Base-by-base conservation (phyloP, 2,329 filamentous ascomycete genomes). In the Westerdykella aurantiaca region DNA sequence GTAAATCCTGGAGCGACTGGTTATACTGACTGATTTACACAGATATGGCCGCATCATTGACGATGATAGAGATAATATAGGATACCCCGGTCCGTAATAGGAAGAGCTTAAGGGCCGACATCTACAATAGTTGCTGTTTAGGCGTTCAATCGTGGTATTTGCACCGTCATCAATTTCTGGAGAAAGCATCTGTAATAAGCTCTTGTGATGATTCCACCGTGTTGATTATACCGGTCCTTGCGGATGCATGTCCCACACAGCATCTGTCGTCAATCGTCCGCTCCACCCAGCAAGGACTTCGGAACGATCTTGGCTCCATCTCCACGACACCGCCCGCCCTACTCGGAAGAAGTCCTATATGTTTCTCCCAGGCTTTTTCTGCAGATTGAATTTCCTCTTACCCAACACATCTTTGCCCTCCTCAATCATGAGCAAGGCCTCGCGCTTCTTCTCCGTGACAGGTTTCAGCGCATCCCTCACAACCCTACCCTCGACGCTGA, bases 361-460 rank as follows among this genome's bases (percentile, higher is more conserved):
- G 17, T 35, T 35, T 12, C 33, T 35, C 18, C 29, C 39, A n/a
- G 22, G 23, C 35, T 46, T 50, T 11, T 38, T 67, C 49, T 64
- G 58, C 59, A 69, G 61, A 2, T 66, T 65, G 42, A 54, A 75
- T 55, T 72, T 74, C 53, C 80, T 74, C 73, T 94, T 93, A n/a
- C 93, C 93, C 44, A 86, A 81, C 5, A 96, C 88, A 69, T 97
- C 90, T 57, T 85, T 83, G 10, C 87, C 85, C 69, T 97, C 88
- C 65, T 96, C 93, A 52, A 97, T 88, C 68, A 94, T 88, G 56
- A 96, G 68, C 65, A 91, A 65, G 1, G 91, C 93, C 70, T 96
- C 89, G 45, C 90, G 79, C 77, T 95, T 96, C 79, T 91, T 95
- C 74, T 94, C 87, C n/a, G 86, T 85, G 5, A 98, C 93, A 37